Evolutionary conservation across 495 filamentous ascomycete species (phyloP), one percentile per base, ranked within the genome.

Genomic region (Tricharina praecox): DNA sequence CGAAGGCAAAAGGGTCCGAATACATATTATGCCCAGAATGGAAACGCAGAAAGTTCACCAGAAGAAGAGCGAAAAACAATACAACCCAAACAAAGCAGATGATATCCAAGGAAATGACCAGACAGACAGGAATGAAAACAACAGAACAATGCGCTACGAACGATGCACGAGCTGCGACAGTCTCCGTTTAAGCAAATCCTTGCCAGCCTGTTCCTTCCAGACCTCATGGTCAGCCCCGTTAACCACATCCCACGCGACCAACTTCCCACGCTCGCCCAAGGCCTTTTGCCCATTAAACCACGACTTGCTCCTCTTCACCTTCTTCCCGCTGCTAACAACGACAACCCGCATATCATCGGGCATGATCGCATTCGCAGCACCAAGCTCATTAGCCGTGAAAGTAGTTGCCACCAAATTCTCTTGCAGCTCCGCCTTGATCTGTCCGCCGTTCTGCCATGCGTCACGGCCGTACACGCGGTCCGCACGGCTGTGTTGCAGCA

Each of bases 341-440:
- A 75, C 75, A 4, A 94, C 60, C 26, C 83, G 82, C 32, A 52
- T 23, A 76, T 82, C 35, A 79, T 66, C n/a, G 64, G 64, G 56
- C 70, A 93, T 82, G 39, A 95, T 88, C 35, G 76, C 75, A 28
- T 77, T 67, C 37, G 85, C 81, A 32, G 76, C 78, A 34, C 69
- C 68, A 19, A 93, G 74, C 53, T 97, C 90, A 20, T 79, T 81
- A 52, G 75, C 78, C 15, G 84, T 84, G 44, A 95, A 72, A 2
- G 78, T 79, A 47, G 77, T 69, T 8, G 86, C 90, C 16, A 93
- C 85, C 0, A 95, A 66, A 47, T 80, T 88, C 66, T 97, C 90
- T 63, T 97, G 90, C 28, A 97, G 68, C 60, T 87, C 85, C 3
- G 84, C 81, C 56, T 85, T 90, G 60, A 95, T 78, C 55, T 73